Conservation (phyloP, 192 early-diverging fungal genomes). For the Kappamyces sp. region DNA sequence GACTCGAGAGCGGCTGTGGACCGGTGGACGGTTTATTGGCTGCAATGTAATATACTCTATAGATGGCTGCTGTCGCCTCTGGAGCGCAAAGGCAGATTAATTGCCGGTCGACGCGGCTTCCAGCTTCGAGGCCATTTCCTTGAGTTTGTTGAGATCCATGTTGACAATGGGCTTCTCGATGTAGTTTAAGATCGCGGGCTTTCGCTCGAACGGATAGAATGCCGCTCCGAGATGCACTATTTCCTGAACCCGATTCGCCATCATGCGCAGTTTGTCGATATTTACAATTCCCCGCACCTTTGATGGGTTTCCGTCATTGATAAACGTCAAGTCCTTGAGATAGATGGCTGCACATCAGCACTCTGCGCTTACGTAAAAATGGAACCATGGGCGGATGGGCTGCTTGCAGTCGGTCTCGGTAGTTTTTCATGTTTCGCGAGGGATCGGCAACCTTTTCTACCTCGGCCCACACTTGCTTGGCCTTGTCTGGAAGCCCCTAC, state of each 20-base stretch:
- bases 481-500: conserved; percentile 42
- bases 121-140: conserved; percentile 41
- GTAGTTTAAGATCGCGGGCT: conserved; percentile 51
- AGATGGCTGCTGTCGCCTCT: too few relatives aligned
- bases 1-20: too few relatives aligned
- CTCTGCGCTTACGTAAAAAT: conserved; percentile 46
- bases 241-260: conserved; percentile 52
- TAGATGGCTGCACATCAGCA: conserved; percentile 43
- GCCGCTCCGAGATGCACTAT: conserved; percentile 34
- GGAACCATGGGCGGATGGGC: conserved; percentile 52
- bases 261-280: conserved; percentile 61
- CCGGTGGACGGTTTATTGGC: too few relatives aligned
- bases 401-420: conserved; percentile 37
- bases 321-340: conserved; percentile 57
- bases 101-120: too few relatives aligned
- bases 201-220: conserved; percentile 37
- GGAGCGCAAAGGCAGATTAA: too few relatives aligned
- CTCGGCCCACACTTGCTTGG: conserved; percentile 40
- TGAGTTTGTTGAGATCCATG: conserved; percentile 44
- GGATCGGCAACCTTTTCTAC: conserved; percentile 53
- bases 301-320: conserved; percentile 59
- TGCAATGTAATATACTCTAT: too few relatives aligned
- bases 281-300: conserved; percentile 51
- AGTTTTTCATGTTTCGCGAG: conserved; percentile 57
- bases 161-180: conserved; percentile 52